phyloP scores from a whole-genome alignment of 1,284 basidiomycete species.

The Malassezia globosa region DNA sequence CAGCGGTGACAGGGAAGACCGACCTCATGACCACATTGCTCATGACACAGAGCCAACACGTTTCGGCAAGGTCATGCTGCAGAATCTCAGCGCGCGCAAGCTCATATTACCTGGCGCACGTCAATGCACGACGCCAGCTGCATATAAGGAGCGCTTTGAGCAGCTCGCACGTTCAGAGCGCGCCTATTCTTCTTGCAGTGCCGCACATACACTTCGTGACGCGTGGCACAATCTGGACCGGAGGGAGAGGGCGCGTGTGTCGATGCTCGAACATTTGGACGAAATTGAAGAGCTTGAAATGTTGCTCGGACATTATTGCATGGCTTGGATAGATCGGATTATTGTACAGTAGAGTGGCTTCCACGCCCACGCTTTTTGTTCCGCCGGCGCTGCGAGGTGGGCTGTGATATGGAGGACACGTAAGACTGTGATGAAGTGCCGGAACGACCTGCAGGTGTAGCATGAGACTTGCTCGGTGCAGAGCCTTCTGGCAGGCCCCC shows the following conservation, averaged over 20 bases:
- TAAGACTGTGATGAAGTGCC: background rate
- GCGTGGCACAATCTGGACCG: conserved; percentile 3
- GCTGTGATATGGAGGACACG: too few relatives aligned
- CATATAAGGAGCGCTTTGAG: conserved; percentile 25
- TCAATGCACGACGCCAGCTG: conserved; percentile 22
- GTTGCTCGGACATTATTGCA: conserved; percentile 41
- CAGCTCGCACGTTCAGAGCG: background rate
- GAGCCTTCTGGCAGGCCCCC: background rate
- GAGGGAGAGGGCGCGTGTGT: conserved; percentile 16
- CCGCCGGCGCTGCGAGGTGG: conserved; percentile 3
- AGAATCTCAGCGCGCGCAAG: conserved; percentile 36
- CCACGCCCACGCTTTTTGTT: conserved; percentile 16
- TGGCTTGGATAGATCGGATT: conserved; percentile 15
- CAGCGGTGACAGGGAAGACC: conserved; percentile 32
- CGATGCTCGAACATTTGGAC: conserved; percentile 38
- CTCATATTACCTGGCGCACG: conserved; percentile 35
- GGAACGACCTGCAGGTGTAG: background rate
- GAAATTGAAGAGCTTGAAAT: conserved; percentile 46
- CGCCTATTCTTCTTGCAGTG: background rate
- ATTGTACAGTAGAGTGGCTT: conserved; percentile 6
- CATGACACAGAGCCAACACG: conserved; percentile 9
- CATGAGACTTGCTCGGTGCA: too few relatives aligned
- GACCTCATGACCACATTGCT: background rate
- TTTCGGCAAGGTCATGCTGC: conserved; percentile 43
- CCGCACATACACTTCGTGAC: background rate